Evolutionary conservation across 106 monocot genomes (phyloP), one percentile per base, ranked within the genome.

Genomic region (Apostasia shenzhenica): DNA sequence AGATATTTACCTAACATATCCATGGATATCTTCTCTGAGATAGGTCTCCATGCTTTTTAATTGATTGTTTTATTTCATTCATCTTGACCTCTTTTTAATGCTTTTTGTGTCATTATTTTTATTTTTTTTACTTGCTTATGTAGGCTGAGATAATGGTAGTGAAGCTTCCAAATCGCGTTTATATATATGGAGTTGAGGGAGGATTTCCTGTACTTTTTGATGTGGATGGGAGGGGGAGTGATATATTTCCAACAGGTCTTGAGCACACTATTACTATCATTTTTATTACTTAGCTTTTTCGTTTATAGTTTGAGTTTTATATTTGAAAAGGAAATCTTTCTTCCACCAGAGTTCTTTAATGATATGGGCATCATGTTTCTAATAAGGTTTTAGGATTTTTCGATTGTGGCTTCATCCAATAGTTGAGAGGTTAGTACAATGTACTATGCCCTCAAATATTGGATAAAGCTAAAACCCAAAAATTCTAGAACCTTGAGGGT

Each of bases 241-340:
- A 93, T 58, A 87, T 99, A 69, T 93, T 81, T 57, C 99, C 99
- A 50, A 93, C 99, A 87, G 99, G 99, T 99, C 7, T 42, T 62
- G 1, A 57, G 54, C 14, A 48, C 43, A 58, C 14, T 57, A 41
- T 40, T 40, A 6, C 42, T 43, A 50, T 50, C 8, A 50, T 50
- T 5, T 50, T 50, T 8, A 50, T 50, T 50, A 8, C 4, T 41
- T 39, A 41, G 51, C 14, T 42, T 57, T 57, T 26, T 26, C 26
- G 26, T 26, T 0, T 26, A 26, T 26, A 26, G 26, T 26, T 26
- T 26, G 26, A 26, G 26, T 26, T 60, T 57, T 59, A 12, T 71
- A 71, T 14, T 47, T 41, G 45, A 48, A 10, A 26, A 26, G 44
- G 48, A 38, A 2, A 66, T 49, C 50, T 26, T 26, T 26, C 26